phyloP scores from a whole-genome alignment of 768 basidiomycete species.

The Ephemerocybe angulata region DNA sequence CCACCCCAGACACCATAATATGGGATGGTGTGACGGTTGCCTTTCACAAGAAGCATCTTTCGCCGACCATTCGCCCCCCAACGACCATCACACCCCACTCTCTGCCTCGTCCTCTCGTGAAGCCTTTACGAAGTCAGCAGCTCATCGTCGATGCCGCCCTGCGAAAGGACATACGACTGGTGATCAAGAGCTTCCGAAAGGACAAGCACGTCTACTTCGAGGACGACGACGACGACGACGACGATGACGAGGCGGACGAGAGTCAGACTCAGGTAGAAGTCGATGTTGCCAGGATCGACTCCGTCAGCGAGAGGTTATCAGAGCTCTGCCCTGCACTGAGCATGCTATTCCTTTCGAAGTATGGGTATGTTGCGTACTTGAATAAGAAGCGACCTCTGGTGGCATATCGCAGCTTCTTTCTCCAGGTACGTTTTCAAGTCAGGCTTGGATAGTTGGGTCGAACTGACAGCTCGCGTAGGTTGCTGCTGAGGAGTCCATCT shows the following conservation, averaged over 20 bases:
- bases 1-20: conserved; percentile 24
- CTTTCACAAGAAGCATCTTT: conserved; percentile 26
- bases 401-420: not conserved
- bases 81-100: conserved; percentile 11
- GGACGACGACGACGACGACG: no score
- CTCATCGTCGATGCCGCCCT: not conserved
- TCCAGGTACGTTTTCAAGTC: not conserved
- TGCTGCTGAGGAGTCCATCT: not conserved
- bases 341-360: no score
- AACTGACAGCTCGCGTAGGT: not conserved
- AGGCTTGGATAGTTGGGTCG: not conserved
- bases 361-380: not conserved
- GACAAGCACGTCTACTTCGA: no score
- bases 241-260: no score
- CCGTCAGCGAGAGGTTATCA: no score
- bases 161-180: not conserved
- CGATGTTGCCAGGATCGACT: no score
- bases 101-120: conserved; percentile 10
- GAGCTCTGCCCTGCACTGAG: no score
- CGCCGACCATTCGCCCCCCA: conserved; percentile 22
- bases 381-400: not conserved
- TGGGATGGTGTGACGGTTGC: conserved; percentile 32
- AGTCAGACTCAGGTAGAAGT: no score
- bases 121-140: not conserved
- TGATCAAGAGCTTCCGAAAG: no score